Percentiles rank a stretch among this genome's conserved stretches.
phyloP scores from a whole-genome alignment of 2,329 filamentous ascomycete genomes.

The Calonectria pteridis region DNA sequence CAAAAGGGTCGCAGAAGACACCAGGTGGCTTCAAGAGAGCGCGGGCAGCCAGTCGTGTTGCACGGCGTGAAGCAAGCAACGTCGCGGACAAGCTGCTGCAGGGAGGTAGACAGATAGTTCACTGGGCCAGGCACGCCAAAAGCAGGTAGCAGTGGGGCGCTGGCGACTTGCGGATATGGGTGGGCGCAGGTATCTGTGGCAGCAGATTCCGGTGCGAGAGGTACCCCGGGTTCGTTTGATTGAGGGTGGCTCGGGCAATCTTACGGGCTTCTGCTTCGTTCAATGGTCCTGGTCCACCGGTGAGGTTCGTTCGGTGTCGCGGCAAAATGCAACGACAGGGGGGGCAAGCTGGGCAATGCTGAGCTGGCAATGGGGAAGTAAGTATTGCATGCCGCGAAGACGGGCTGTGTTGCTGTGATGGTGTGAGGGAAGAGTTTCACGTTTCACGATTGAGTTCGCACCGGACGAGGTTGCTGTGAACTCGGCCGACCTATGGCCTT shows the following conservation, averaged over 20 bases:
- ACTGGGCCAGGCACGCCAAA: constrained; percentile 34
- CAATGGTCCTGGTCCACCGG: constrained; percentile 21
- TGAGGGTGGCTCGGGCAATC: constrained; percentile 25
- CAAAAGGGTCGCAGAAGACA: constrained; percentile 46
- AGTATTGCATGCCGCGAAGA: background rate
- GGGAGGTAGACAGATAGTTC: constrained; percentile 42
- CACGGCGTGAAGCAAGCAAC: constrained; percentile 45
- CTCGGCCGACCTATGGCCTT: constrained; percentile 6
- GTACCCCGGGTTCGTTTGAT: constrained; percentile 17
- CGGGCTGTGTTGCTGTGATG: constrained; percentile 17
- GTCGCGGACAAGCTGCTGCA: constrained; percentile 44
- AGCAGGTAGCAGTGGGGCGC: constrained; percentile 31
- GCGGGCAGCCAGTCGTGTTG: constrained; percentile 42
- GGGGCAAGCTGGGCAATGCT: background rate
- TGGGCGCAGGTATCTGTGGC: constrained; percentile 14
- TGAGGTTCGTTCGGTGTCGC: constrained; percentile 8
- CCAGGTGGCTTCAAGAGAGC: constrained; percentile 49
- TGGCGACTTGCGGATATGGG: constrained; percentile 21
- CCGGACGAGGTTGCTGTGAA: background rate
- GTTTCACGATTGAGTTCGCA: constrained; percentile 4
- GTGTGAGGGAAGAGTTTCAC: constrained; percentile 17
- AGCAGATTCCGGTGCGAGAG: constrained; percentile 14
- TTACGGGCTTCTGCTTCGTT: constrained; percentile 21
- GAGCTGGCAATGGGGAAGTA: background rate
- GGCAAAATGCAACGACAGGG: constrained; percentile 6